Conservation (phyloP, 2,329 filamentous ascomycete genomes). For the Lizonia empirigonia region DNA sequence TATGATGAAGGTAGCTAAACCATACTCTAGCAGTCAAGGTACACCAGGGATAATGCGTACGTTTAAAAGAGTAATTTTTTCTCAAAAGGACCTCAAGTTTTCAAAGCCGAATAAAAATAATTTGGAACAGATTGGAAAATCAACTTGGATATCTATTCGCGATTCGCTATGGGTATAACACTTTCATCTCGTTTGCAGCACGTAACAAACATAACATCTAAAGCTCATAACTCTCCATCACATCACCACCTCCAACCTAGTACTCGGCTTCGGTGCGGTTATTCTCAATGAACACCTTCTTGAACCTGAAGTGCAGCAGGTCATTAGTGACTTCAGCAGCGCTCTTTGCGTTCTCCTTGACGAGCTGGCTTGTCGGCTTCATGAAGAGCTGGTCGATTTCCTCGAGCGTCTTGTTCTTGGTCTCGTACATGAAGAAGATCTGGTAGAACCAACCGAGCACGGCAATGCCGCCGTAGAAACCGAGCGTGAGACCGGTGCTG, state of each 20-base stretch:
- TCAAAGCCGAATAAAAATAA: too few species aligned
- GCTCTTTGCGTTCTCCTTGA: conserved; percentile 54
- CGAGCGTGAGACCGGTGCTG: conserved; percentile 67
- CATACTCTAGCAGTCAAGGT: too few species aligned
- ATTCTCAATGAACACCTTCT: conserved; percentile 55
- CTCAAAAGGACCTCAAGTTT: too few species aligned
- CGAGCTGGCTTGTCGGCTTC: conserved; percentile 66
- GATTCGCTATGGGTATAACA: conserved; percentile 10
- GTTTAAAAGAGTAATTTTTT: too few species aligned
- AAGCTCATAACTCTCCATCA: not conserved
- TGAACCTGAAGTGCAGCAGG: conserved; percentile 51
- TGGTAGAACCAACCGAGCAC: conserved; percentile 74
- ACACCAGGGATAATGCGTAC: too few species aligned
- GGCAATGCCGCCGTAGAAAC: conserved; percentile 77
- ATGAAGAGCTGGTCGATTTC: conserved; percentile 73
- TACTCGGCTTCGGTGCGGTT: conserved; percentile 23
- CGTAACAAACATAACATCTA: not conserved
- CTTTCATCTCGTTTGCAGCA: not conserved
- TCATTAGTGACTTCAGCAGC: conserved; percentile 54
- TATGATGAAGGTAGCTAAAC: too few species aligned
- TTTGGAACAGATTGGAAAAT: too few species aligned
- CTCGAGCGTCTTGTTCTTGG: conserved; percentile 70
- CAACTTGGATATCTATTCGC: not conserved
- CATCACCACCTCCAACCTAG: not conserved
- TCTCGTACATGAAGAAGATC: conserved; percentile 76